phyloP scores from a whole-genome alignment of 768 basidiomycete species.

The Tremella mesenterica region DNA sequence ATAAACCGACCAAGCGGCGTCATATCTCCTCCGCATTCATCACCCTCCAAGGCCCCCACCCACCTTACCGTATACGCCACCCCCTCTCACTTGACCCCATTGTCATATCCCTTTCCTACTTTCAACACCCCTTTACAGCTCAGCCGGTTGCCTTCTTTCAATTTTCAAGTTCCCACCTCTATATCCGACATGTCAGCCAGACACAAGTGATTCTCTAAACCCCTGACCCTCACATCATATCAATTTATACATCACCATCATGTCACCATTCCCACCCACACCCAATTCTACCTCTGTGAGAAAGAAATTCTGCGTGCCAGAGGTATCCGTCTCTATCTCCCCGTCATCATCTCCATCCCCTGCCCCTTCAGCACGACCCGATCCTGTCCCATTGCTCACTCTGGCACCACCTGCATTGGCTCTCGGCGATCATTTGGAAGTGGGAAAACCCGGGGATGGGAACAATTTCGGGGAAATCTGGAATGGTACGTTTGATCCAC shows the following conservation, averaged over 20 bases:
- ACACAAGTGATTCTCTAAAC: background rate
- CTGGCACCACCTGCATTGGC: constrained; percentile 34
- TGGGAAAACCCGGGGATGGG: constrained; percentile 30
- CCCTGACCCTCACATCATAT: background rate
- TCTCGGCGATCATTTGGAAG: constrained; percentile 21
- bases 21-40: no score
- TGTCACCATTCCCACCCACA: background rate
- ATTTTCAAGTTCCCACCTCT: background rate
- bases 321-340: background rate
- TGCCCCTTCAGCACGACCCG: constrained; percentile 11
- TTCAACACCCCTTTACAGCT: no score
- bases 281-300: background rate
- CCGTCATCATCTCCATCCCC: constrained; percentile 2
- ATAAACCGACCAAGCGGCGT: no score
- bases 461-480: constrained; percentile 32
- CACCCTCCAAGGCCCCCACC: no score
- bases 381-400: constrained; percentile 22
- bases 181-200: background rate
- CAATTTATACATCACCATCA: background rate
- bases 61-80: no score
- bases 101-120: no score
- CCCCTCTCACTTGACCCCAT: no score
- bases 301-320: no score
- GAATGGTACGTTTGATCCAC: constrained; percentile 20
- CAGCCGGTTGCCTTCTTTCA: no score